Evolutionary conservation across 495 filamentous ascomycete species (phyloP), one percentile per base, ranked within the genome.

Genomic region (Stereocaulon alpinum): DNA sequence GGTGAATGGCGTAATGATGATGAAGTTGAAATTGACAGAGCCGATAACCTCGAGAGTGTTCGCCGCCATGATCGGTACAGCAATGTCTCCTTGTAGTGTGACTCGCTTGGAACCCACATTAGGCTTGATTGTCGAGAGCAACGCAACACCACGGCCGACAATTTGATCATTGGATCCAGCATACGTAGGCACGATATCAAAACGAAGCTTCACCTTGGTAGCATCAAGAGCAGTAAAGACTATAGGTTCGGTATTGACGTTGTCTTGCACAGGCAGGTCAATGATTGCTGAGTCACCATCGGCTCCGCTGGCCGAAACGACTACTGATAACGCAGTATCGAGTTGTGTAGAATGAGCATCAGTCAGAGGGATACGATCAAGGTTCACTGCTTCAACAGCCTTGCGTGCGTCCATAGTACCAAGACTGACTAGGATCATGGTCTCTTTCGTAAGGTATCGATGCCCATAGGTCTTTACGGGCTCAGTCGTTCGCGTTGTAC

Each of bases 151-250:
- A 17, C 93, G 86, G n/a, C 91, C 93, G 41, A 97, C 81, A 62
- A 94, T 86, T 62, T 87, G 78, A 55, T 95, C 89, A 53, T 88
- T 82, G 18, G 85, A 84, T n/a, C 91, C 94, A 41, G 91, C 83
- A 73, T 97, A 96, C 2, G 94, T 97, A n/a, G 92, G 93, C 11
- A 97, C 84, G 57, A 98, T 89, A 66, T 98, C 93, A 64, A 98
- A 98, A 41, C 93, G 76, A 22, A 98, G 75, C 71, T 90, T 89
- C 43, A 96, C 91, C 65, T 89, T 90, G 56, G 79, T 77, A 2
- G 81, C 77, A 67, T 97, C 90, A 17, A 70, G 76, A 0, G 92
- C 84, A 55, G 84, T 86, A 72, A 98, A 97, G 0, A 86, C 80
- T 34, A 97, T 89, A 0, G 93, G 93, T 62, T 95, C 91, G 0